Base-by-base conservation (phyloP, 2,329 filamentous ascomycete species). In the Xylaria sp. region DNA sequence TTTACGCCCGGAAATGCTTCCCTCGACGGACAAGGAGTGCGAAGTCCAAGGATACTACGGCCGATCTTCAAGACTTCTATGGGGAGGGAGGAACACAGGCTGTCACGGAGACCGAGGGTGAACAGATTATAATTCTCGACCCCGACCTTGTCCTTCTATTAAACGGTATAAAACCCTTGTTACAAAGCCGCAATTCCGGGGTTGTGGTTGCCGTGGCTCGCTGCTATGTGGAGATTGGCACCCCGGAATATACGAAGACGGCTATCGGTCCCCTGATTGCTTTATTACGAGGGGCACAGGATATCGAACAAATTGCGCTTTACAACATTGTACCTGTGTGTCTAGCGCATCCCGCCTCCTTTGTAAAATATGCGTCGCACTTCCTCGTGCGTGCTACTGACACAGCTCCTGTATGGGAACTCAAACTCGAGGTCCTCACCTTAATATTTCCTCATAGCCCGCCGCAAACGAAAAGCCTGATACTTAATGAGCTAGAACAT, bases 281-380 rank as follows among this genome's bases (percentile, higher is more conserved):
- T 15, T 85, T 99, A 31, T 81, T 99, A 59, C 87, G 95, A 58
- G 89, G 91, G 11, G 88, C 93, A 0, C 87, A 91, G 62, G 94
- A 98, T 73, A 92, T 97, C 53, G 90, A 96, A 73, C 89, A 96
- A 72, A 85, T 97, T 38, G 93, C 92, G 1, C 84, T 99, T 17
- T 94, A 94, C 81, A 97, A 98, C 73, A 93, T 98, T 61, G 93
- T 97, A 10, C 90, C 92, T n/a, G 91, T 99, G 44, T 95, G 92
- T 71, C 82, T 98, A 10, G 80, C 83, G 27, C 83, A 87, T 15
- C 92, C 95, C 0, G 81, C 85, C 38, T 85, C 89, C n/a, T 99
- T 99, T 74, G 90, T 94, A 58, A 90, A 87, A 72, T 94, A 97
- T 72, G 87, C 90, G 17, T 91, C 90, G 33, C 95, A 97, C 77